phyloP scores from a whole-genome alignment of 2,329 filamentous ascomycete genomes.

The Colletotrichum agaves region DNA sequence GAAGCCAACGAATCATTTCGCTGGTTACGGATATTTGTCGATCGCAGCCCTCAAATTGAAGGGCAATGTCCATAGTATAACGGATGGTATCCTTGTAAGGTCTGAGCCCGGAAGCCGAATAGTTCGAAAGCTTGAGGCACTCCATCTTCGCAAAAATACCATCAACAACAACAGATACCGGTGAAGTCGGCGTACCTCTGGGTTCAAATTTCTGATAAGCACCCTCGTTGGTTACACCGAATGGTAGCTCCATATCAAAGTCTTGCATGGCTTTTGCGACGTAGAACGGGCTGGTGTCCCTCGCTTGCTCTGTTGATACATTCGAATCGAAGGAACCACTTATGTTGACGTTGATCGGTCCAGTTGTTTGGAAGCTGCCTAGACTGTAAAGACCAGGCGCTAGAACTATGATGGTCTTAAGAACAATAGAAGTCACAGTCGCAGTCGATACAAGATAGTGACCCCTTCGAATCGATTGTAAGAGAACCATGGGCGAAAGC shows the following conservation, averaged over 20 bases:
- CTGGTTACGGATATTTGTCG: background rate
- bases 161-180: too few relatives aligned
- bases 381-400: background rate
- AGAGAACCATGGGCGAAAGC: background rate
- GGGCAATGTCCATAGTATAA: background rate
- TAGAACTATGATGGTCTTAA: constrained; percentile 1
- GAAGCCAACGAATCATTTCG: background rate
- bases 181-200: too few relatives aligned
- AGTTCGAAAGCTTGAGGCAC: too few relatives aligned
- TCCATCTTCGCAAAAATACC: too few relatives aligned
- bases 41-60: background rate
- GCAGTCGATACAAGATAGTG: background rate
- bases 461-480: background rate
- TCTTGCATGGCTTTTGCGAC: background rate
- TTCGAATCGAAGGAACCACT: background rate
- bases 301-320: too few relatives aligned
- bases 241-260: background rate
- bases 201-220: too few relatives aligned
- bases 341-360: background rate
- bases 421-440: background rate
- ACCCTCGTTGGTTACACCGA: background rate
- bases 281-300: background rate
- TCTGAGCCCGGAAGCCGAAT: background rate
- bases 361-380: background rate
- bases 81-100: background rate